A percentile compares a stretch with the other conserved stretches of the same genome.
These are phyloP conservation scores for Penicillium manginii DNA, from an alignment of 495 filamentous ascomycete species.

Conservation along the genomic window DNA sequence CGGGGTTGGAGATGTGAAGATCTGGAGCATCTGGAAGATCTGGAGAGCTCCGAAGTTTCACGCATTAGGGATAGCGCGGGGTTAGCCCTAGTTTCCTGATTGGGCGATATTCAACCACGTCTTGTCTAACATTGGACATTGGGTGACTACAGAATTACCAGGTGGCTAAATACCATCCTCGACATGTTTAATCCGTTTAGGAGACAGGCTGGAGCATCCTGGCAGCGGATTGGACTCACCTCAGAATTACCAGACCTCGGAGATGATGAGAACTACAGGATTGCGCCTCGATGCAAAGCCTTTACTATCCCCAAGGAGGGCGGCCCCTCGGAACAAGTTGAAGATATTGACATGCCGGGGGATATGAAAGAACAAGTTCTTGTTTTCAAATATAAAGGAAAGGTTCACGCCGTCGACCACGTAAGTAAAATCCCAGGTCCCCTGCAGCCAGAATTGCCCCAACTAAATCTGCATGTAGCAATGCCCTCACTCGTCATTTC, in stretches of 20 bases:
- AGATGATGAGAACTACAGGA: conserved; percentile 34
- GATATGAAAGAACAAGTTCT: conserved; percentile 61
- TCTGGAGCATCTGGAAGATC: conserved; percentile 3
- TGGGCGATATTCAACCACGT: conserved; percentile 1
- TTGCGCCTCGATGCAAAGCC: conserved; percentile 55
- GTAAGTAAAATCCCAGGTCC: conserved; percentile 37
- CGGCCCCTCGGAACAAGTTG: conserved; percentile 11
- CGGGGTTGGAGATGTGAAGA: conserved; percentile 10
- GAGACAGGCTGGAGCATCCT: conserved; percentile 17
- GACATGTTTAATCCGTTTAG: background rate
- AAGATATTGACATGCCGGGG: conserved; percentile 45
- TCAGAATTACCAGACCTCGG: conserved; percentile 56
- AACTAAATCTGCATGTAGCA: conserved; percentile 39
- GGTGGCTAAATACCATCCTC: background rate
- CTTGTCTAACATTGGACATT: too few species aligned
- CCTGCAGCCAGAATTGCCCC: conserved; percentile 11
- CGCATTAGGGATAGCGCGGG: conserved; percentile 29
- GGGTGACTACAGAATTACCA: too few species aligned
- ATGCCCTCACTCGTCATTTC: conserved; percentile 64
- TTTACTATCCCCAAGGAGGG: conserved; percentile 53
- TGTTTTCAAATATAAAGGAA: conserved; percentile 60
- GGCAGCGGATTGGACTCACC: conserved; percentile 46
- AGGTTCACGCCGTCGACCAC: conserved; percentile 63
- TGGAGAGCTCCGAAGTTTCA: conserved; percentile 21
- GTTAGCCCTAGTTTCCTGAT: conserved; percentile 29